phyloP scores from a whole-genome alignment of 1,284 basidiomycete genomes.

The Boletus calvinii region DNA sequence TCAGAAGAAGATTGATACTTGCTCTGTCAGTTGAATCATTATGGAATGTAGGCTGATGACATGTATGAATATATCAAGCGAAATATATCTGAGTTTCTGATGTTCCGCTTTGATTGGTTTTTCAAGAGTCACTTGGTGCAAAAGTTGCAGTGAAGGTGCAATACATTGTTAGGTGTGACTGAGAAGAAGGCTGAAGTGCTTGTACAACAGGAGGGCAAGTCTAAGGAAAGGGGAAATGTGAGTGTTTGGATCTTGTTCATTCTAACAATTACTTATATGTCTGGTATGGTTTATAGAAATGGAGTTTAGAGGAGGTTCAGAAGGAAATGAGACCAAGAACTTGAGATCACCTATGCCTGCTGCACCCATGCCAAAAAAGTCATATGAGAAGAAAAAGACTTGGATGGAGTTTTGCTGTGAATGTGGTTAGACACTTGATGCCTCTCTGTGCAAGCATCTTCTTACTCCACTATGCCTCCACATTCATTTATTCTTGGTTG shows the following conservation, averaged over 20 bases:
- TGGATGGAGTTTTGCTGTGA: too few relatives aligned
- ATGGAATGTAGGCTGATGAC: conserved; percentile 90
- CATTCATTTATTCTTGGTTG: too few relatives aligned
- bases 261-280: neutral
- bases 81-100: conserved; percentile 93
- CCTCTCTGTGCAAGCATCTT: too few relatives aligned
- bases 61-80: conserved; percentile 95
- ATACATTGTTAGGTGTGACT: conserved; percentile 87
- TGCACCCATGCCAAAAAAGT: conserved; percentile 44
- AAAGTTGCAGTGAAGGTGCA: conserved; percentile 88
- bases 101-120: conserved; percentile 99
- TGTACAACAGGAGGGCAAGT: conserved; percentile 65
- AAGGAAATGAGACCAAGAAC: conserved; percentile 52
- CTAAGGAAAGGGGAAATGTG: conserved; percentile 65
- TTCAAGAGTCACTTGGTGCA: conserved; percentile 93
- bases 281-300: conserved; percentile 46
- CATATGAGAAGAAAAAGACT: conserved; percentile 53
- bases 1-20: conserved; percentile 96
- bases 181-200: conserved; percentile 82
- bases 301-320: conserved; percentile 62
- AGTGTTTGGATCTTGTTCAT: conserved; percentile 17
- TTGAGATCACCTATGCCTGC: conserved; percentile 58
- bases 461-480: too few relatives aligned
- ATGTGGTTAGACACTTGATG: too few relatives aligned
- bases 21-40: conserved; percentile 87